Percentiles rank a stretch among this genome's conserved stretches.
Evolutionary conservation across 495 filamentous ascomycete genomes (phyloP).

Genomic region (Neurospora tetrasperma): DNA sequence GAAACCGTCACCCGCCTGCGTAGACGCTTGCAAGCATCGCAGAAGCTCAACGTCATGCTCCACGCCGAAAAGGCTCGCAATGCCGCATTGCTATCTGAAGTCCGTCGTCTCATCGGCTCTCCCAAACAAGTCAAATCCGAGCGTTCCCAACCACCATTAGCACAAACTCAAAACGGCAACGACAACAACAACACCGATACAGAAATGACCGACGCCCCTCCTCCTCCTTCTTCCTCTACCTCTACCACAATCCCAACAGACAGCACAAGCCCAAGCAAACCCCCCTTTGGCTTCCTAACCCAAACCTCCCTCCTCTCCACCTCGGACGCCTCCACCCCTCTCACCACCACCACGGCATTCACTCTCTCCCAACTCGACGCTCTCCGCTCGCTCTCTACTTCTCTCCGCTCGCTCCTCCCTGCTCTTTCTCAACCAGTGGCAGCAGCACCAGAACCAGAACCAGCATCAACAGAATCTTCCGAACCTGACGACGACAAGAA

Average conservation of each 20-base stretch:
- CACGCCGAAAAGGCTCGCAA: constrained; percentile 69
- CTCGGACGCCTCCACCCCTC: constrained; percentile 35
- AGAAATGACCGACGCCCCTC: constrained; percentile 35
- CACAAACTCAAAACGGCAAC: constrained; percentile 20
- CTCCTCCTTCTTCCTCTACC: constrained; percentile 30
- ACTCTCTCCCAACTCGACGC: constrained; percentile 71
- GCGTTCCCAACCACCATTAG: neutral
- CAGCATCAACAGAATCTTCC: no score
- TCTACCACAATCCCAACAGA: neutral
- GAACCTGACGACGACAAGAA: constrained; percentile 10
- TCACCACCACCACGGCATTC: constrained; percentile 71
- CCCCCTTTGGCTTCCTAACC: constrained; percentile 41
- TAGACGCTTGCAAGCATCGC: constrained; percentile 68
- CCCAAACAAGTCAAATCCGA: neutral
- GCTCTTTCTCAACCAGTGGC: constrained; percentile 28
- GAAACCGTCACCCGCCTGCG: constrained; percentile 62
- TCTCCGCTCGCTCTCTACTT: constrained; percentile 53
- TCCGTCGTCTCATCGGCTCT: constrained; percentile 46
- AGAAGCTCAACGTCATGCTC: constrained; percentile 66
- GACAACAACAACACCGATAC: constrained; percentile 1
- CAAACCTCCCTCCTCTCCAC: constrained; percentile 31
- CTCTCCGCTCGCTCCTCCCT: constrained; percentile 51
- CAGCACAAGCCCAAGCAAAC: neutral
- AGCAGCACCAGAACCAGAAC: no score
- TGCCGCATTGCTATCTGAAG: constrained; percentile 53